Percentiles rank a stretch among this genome's conserved stretches.
phyloP scores from a whole-genome alignment of 2,329 filamentous ascomycete genomes.

The Coniochaeta prunicola region DNA sequence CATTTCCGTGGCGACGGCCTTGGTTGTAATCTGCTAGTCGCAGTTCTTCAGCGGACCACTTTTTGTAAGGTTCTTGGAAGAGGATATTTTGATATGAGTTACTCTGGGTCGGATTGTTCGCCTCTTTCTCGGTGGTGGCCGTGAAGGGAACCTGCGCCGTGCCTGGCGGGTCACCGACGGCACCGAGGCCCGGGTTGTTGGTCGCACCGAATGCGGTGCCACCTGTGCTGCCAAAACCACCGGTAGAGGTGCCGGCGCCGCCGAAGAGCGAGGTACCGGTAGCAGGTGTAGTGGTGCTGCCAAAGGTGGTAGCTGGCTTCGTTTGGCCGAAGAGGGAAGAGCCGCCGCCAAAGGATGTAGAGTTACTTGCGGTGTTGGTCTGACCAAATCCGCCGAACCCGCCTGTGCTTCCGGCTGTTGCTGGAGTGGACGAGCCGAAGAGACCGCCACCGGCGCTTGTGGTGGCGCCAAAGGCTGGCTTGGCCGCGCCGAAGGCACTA shows the following conservation, averaged over 20 bases:
- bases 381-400: constrained; percentile 34
- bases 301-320: constrained; percentile 37
- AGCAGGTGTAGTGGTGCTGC: constrained; percentile 23
- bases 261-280: constrained; percentile 41
- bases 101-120: constrained; percentile 39
- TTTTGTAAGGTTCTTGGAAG: constrained; percentile 74
- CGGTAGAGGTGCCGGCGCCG: constrained; percentile 23
- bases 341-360: constrained; percentile 34
- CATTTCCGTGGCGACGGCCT: constrained; percentile 76
- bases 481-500: constrained; percentile 21
- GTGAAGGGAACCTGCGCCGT: constrained; percentile 65
- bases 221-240: constrained; percentile 32
- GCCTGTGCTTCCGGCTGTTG: constrained; percentile 26
- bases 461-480: constrained; percentile 47
- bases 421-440: constrained; percentile 34
- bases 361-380: constrained; percentile 20
- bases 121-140: constrained; percentile 67
- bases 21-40: constrained; percentile 82
- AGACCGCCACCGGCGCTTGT: constrained; percentile 32
- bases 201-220: constrained; percentile 28
- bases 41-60: constrained; percentile 84
- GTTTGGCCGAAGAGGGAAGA: constrained; percentile 41
- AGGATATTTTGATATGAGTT: constrained; percentile 73
- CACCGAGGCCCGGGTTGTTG: constrained; percentile 43
- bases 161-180: constrained; percentile 55